These are phyloP conservation scores for Dysphania ambrosioides DNA, from an alignment of 148 eudicot species.

Conservation along the genomic window DNA sequence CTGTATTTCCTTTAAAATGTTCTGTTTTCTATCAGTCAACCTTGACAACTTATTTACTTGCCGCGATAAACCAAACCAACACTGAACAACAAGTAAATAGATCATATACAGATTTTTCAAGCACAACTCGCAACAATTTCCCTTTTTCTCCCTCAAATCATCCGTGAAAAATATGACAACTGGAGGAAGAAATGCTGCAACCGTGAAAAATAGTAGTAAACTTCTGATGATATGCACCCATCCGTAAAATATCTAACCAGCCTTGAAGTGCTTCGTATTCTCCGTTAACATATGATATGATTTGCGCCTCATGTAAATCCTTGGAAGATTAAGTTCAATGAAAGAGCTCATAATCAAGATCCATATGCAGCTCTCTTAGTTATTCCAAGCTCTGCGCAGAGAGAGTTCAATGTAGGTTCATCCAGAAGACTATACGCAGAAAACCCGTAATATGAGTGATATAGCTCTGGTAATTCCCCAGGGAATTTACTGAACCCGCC, in stretches of 20 bases:
- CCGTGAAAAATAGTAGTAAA: background rate
- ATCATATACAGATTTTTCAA: background rate
- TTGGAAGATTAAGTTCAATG: background rate
- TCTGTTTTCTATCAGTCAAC: background rate
- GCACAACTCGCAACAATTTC: background rate
- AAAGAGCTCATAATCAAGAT: slow-evolving; percentile 18
- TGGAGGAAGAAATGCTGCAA: background rate
- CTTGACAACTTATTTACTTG: background rate
- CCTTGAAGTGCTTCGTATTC: background rate
- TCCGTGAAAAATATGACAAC: too few relatives aligned
- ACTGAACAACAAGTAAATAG: background rate
- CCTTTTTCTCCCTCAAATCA: background rate
- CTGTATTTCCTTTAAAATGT: background rate
- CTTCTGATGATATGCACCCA: background rate
- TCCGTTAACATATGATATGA: background rate
- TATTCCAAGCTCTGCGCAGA: slow-evolving; percentile 67
- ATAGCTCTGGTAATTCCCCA: slow-evolving; percentile 68
- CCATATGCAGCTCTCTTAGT: slow-evolving; percentile 42
- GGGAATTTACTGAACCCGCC: slow-evolving; percentile 96
- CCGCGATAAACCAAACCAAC: background rate
- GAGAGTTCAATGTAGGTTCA: slow-evolving; percentile 49
- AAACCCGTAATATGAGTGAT: slow-evolving; percentile 86
- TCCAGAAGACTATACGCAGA: slow-evolving; percentile 74
- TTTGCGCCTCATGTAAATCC: background rate
- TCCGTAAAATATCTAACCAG: background rate